These are phyloP conservation scores for Lolium perenne DNA, from an alignment of 176 grass and related monocot species.

Conservation along the genomic window DNA sequence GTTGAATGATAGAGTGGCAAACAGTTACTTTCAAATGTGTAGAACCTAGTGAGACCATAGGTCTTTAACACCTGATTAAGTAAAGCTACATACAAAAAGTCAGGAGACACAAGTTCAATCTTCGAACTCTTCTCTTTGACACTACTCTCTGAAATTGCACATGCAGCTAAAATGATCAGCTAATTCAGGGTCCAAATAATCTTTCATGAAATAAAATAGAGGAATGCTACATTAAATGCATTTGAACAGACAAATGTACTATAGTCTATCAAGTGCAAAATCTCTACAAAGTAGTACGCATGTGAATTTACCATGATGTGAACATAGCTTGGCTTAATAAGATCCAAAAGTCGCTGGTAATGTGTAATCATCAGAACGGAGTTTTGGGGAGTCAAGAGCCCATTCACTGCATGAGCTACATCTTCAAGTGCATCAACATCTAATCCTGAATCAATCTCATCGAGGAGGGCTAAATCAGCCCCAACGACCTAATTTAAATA, in stretches of 20 bases:
- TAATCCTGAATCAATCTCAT: conserved; percentile 96
- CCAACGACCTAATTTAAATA: conserved; percentile 73
- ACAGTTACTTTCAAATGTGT: not conserved
- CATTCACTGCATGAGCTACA: conserved; percentile 82
- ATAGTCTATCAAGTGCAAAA: not conserved
- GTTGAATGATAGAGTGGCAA: not conserved
- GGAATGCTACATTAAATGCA: not conserved
- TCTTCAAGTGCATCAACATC: conserved; percentile 99
- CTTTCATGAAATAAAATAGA: not conserved
- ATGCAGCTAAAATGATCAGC: not conserved
- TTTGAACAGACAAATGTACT: not conserved
- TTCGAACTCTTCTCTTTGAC: not conserved
- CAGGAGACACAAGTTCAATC: not conserved
- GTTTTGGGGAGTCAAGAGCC: conserved; percentile 76
- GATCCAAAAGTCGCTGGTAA: conserved; percentile 90
- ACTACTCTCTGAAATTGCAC: not conserved
- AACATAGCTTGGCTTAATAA: conserved; percentile 81
- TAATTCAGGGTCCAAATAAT: not conserved
- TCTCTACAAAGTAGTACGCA: not conserved
- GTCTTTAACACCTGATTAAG: not conserved
- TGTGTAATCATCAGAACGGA: conserved; percentile 95
- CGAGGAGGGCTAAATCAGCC: conserved; percentile 94
- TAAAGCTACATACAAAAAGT: not conserved
- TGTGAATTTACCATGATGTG: conserved; percentile 84
- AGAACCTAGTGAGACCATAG: conserved; percentile 24